Conservation (phyloP, 441 rosid species). For the Raphanus hybrid region DNA sequence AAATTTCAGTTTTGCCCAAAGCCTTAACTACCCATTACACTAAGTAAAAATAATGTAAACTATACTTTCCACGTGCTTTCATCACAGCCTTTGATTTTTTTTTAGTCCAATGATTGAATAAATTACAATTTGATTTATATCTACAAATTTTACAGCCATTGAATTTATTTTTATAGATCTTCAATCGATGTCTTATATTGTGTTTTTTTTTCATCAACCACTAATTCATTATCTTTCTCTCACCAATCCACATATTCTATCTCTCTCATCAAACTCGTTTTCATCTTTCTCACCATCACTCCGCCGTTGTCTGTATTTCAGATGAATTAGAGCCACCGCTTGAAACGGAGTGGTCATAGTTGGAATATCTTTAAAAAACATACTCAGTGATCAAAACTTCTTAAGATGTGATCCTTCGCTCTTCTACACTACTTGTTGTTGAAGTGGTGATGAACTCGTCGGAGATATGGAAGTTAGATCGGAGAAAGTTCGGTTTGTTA, state of each 20-base stretch:
- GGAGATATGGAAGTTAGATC: neutral
- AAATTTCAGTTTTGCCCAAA: neutral
- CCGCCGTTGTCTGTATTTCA: neutral
- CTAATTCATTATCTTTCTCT: neutral
- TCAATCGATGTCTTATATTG: neutral
- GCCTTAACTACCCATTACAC: neutral
- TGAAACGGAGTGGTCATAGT: neutral
- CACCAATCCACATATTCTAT: neutral
- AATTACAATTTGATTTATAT: neutral
- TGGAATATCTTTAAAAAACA: neutral
- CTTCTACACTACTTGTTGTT: neutral
- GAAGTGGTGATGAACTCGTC: neutral
- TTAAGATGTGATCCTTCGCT: neutral
- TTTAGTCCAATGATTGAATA: neutral
- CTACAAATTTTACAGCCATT: neutral
- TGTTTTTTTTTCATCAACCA: neutral
- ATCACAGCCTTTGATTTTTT: neutral
- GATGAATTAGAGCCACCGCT: neutral
- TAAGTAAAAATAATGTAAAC: neutral
- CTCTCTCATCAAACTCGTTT: neutral
- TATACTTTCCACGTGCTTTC: neutral
- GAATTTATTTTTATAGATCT: neutral
- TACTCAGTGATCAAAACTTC: neutral
- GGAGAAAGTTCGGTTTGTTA: neutral
- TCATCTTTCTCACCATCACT: neutral